Percentiles rank a stretch among this genome's conserved stretches.
These are phyloP conservation scores for Quercus lobata DNA, from an alignment of 331 rosid genomes.

Conservation along the genomic window DNA sequence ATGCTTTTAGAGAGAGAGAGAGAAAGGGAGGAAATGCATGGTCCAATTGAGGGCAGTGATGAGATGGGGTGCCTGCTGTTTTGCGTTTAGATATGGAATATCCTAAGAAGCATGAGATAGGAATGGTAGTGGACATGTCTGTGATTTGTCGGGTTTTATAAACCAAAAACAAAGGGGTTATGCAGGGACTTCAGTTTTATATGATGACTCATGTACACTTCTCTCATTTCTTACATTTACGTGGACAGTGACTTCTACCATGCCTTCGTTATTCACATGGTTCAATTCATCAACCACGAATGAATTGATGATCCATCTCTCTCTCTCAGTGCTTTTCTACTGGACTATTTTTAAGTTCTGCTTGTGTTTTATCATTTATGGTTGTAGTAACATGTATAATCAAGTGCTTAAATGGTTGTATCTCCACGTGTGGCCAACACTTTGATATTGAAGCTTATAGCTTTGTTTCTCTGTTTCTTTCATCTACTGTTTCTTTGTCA, in stretches of 20 bases:
- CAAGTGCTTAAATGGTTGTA: background rate
- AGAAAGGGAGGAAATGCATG: background rate
- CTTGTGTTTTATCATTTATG: too few species aligned
- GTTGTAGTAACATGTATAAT: too few species aligned
- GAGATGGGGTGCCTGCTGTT: background rate
- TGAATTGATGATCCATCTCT: background rate
- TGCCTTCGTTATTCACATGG: background rate
- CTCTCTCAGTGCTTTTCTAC: too few species aligned
- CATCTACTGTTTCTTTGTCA: background rate
- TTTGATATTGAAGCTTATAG: background rate
- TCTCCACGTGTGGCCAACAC: background rate
- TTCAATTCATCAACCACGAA: background rate
- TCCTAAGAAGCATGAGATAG: background rate
- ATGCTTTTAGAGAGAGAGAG: background rate
- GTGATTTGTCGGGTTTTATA: slow-evolving; percentile 15
- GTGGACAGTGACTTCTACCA: slow-evolving; percentile 21
- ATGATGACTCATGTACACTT: background rate
- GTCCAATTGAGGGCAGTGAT: slow-evolving; percentile 15
- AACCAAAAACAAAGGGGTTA: background rate
- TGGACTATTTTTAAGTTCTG: too few species aligned
- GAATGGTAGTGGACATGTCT: slow-evolving; percentile 29
- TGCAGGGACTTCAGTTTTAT: background rate
- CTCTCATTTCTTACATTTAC: slow-evolving; percentile 6
- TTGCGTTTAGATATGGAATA: slow-evolving; percentile 12
- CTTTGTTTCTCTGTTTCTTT: background rate